phyloP scores from a whole-genome alignment of 345 rosid genomes.

The Balakata baccata region DNA sequence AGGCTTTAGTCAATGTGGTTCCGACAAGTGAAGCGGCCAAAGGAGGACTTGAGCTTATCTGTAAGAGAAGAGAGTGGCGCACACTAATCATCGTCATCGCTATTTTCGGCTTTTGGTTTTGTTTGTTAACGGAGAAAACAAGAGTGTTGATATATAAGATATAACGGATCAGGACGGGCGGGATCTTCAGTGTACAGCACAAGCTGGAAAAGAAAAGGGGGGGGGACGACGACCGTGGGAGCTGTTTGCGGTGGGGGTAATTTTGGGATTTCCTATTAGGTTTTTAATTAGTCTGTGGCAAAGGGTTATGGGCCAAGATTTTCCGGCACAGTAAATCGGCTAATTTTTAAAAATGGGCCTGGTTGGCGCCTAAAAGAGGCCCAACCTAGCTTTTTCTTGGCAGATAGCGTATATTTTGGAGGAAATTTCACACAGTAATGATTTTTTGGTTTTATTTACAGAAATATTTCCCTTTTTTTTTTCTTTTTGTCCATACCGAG shows the following conservation, averaged over 20 bases:
- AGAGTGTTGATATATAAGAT: not conserved
- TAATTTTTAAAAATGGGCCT: too few relatives aligned
- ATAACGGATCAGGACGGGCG: conserved; percentile 17
- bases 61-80: conserved; percentile 35
- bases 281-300: conserved; percentile 16
- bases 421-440: too few relatives aligned
- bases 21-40: conserved; percentile 39
- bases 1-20: conserved; percentile 6
- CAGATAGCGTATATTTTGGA: too few relatives aligned
- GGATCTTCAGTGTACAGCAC: not conserved
- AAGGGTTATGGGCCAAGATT: too few relatives aligned
- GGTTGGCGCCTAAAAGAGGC: too few relatives aligned
- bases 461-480: too few relatives aligned
- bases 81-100: conserved; percentile 29
- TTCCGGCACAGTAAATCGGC: too few relatives aligned
- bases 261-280: not conserved
- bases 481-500: too few relatives aligned
- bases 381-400: too few relatives aligned
- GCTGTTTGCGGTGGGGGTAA: not conserved
- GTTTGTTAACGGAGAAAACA: not conserved
- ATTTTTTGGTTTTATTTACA: too few relatives aligned
- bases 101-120: not conserved
- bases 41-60: conserved; percentile 37
- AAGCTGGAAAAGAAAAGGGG: conserved; percentile 29
- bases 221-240: conserved; percentile 32